Conservation (phyloP, 1,284 basidiomycete genomes). For the Microbotryum saponariae region DNA sequence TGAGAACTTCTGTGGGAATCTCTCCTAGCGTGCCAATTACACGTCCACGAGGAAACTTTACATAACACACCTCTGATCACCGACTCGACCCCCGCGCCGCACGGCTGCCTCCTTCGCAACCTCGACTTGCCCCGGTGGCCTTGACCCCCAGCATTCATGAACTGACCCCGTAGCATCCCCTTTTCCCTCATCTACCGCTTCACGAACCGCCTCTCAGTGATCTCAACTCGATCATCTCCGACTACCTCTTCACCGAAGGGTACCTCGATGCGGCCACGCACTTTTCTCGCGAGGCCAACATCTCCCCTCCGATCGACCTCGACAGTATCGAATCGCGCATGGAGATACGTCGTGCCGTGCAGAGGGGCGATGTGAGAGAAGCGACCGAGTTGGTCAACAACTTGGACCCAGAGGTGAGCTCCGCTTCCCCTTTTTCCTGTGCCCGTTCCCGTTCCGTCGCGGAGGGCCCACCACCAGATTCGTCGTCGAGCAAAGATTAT, state of each 20-base stretch:
- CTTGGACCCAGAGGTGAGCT: slow-evolving; percentile 87
- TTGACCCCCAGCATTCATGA: background rate
- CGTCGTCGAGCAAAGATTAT: slow-evolving; percentile 51
- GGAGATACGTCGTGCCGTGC: slow-evolving; percentile 85
- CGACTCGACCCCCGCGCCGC: slow-evolving; percentile 3
- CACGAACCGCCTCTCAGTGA: no score
- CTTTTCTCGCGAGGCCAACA: slow-evolving; percentile 78
- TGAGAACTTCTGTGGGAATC: slow-evolving; percentile 52
- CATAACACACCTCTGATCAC: slow-evolving; percentile 47
- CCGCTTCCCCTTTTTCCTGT: slow-evolving; percentile 9
- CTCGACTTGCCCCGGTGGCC: no score
- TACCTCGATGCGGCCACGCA: slow-evolving; percentile 93
- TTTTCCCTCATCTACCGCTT: no score
- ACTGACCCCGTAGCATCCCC: background rate
- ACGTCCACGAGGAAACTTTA: slow-evolving; percentile 41
- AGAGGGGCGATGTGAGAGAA: slow-evolving; percentile 87
- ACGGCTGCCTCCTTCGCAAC: background rate
- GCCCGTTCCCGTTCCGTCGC: no score
- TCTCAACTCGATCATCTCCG: slow-evolving; percentile 90
- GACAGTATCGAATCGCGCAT: slow-evolving; percentile 88
- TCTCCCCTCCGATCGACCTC: slow-evolving; percentile 69
- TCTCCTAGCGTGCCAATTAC: slow-evolving; percentile 49
- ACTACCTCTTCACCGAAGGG: slow-evolving; percentile 95
- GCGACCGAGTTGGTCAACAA: slow-evolving; percentile 91
- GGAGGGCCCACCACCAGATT: background rate